Base-by-base conservation (phyloP, 2,329 filamentous ascomycete species). In the Sporothrix brunneoviolacea region DNA sequence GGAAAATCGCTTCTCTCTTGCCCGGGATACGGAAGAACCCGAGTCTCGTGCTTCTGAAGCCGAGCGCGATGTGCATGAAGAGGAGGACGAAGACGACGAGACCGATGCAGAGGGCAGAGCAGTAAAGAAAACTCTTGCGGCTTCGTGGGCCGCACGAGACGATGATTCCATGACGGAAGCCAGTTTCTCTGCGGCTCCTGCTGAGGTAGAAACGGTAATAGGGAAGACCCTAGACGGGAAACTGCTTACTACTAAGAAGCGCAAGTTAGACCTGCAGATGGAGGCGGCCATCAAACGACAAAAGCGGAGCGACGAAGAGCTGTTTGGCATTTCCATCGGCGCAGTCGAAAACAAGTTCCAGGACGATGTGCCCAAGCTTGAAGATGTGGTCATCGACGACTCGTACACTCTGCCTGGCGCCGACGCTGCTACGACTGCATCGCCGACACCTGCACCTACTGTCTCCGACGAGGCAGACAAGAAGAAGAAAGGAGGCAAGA, bases 1-100 rank as follows among this genome's bases (percentile, higher is more conserved):
- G 2, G 79, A 80, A 56, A 79, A 79, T 40, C 69, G 71, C 35
- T 70, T 70, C 30, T 81, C 85, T 12, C 68, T 83, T 43, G 80
- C 79, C 12, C 77, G 84, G 40, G 89, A 91, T 63, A 94, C 88
- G 0, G 91, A 95, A 63, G 91, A 93, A 57, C 82, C 83, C 30
- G 91, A 93, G 54, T 95, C 88, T 33, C 49, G 51, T 4, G 32
- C 44, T 4, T 50, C 40, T 0, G 51, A 51, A 1, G 39, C 18
- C 8, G 54, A 51, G 28, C 37, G 43, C 4, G 50, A 54, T 15
- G 30, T 21, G 1, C 43, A 46, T 8, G 44, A 51, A 3, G 51
- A 50, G 16, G 51, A 55, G 4, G 50, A 54, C 4, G 52, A 55
- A 8, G 47, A 52, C 18, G 56, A 80, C 86, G 37, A 86, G 86